Evolutionary conservation across 2,329 filamentous ascomycete genomes (phyloP), one percentile per base, ranked within the genome.

Genomic region (Ophiostoma tasmaniense): DNA sequence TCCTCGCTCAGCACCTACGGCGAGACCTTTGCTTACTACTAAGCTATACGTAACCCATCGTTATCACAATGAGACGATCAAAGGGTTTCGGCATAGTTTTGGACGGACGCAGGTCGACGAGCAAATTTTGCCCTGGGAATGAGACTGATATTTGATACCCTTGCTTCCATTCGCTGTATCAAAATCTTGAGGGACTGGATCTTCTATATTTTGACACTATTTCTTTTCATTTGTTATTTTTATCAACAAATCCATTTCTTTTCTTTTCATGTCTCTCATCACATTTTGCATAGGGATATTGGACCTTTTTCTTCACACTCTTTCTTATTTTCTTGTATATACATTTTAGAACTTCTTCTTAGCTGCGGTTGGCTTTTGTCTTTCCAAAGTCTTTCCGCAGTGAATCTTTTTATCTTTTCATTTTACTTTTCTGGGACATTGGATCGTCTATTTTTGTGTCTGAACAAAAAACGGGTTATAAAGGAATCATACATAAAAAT

Each of bases 1-100:
- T 77, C 75, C 33, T 39, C 75, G n/a, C 78, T 84, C 30, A 85
- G 80, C 79, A 71, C 72, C 28, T 80, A 79, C 71, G 85, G 85
- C 75, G 75, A 81, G 73, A 80, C 80, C 69, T 87, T 83, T 73
- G 84, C 83, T 73, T 80, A 79, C 42, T 30, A 70, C 28, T 72
- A 72, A 69, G 33, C 55, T 28, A 64, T 22, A 22, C 30, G 61
- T 20, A 64, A 20, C 20, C 33, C 30, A 11, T 20, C 17, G n/a
- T 37, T 14, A 30, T 33, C 14, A 35, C 28, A n/a, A 14, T 28
- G 25, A 59, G 7, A 59, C 6, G 22, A 59, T 22, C 13, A 6
- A 35, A 37, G 61, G 28, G 61, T 64, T 39, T 64, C 61, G 55
- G 67, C 65, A 69, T 67, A 20, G 59, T 35, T 22, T 30, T n/a